phyloP scores from a whole-genome alignment of 2,329 filamentous ascomycete species.

The Scopulariopsis brevicaulis region DNA sequence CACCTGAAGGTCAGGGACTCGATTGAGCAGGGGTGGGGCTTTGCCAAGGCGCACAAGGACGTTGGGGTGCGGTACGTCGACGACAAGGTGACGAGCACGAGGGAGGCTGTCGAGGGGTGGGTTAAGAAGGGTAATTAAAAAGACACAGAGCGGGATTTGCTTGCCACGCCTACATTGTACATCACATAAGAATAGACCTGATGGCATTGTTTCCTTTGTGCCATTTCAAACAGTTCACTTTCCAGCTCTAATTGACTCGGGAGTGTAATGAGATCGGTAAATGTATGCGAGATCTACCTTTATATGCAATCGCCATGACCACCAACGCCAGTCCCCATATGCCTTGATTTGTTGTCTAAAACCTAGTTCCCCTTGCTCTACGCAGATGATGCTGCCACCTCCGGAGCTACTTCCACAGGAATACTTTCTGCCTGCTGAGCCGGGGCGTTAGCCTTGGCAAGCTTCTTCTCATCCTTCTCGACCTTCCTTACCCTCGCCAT shows the following conservation, averaged over 20 bases:
- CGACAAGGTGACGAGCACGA: constrained; percentile 64
- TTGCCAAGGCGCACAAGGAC: constrained; percentile 63
- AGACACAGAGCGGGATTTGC: not conserved
- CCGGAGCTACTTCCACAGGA: not conserved
- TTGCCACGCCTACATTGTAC: constrained; percentile 4
- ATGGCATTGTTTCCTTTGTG: constrained; percentile 1
- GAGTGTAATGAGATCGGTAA: not conserved
- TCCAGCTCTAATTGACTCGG: not conserved
- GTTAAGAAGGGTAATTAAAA: constrained; percentile 77
- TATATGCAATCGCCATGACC: not conserved
- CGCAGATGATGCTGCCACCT: constrained; percentile 1
- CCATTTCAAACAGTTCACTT: not conserved
- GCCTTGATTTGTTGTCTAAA: not conserved
- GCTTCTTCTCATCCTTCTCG: constrained; percentile 17
- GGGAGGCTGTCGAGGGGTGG: constrained; percentile 76
- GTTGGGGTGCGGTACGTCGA: constrained; percentile 64
- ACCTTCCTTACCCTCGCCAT: constrained; percentile 25
- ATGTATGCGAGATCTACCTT: not conserved
- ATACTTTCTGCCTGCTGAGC: not conserved
- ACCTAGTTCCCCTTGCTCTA: not conserved
- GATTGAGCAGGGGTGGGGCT: constrained; percentile 57
- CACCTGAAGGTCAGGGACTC: constrained; percentile 64
- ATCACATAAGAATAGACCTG: constrained; percentile 9
- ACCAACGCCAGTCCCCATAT: not conserved
- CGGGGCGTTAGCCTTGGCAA: not conserved